Evolutionary conservation across 2,329 filamentous ascomycete species (phyloP).

Genomic region (Cercospora sp.): DNA sequence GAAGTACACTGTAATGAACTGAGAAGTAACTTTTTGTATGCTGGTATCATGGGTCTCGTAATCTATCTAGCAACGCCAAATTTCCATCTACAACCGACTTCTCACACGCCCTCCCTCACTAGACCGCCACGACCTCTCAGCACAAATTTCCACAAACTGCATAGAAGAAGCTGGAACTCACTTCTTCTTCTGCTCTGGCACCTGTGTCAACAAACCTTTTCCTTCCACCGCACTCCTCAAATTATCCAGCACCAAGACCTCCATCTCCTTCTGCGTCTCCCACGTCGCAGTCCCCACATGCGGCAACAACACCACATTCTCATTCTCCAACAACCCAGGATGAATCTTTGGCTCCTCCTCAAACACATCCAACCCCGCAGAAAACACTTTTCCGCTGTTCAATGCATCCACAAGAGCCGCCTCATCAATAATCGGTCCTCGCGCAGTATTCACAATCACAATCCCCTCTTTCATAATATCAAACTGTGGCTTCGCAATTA

Average conservation of each 20-base stretch:
- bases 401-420: constrained; percentile 55
- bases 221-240: constrained; percentile 58
- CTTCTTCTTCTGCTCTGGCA: constrained; percentile 58
- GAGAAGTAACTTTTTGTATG: background rate
- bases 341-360: constrained; percentile 59
- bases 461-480: constrained; percentile 57
- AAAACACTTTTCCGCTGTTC: constrained; percentile 55
- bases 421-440: constrained; percentile 60
- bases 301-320: constrained; percentile 57
- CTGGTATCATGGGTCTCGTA: background rate
- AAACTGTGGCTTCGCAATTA: constrained; percentile 55
- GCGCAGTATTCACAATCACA: constrained; percentile 59
- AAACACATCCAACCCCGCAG: constrained; percentile 59
- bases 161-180: background rate
- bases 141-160: background rate
- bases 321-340: constrained; percentile 50
- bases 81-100: background rate
- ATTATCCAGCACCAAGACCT: constrained; percentile 59
- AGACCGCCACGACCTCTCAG: background rate
- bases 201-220: constrained; percentile 59
- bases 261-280: constrained; percentile 64
- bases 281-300: constrained; percentile 62
- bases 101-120: background rate
- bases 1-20: background rate
- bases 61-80: background rate